phyloP scores from a whole-genome alignment of 352 stramenopile species.

The Elongisporangium anandrum region DNA sequence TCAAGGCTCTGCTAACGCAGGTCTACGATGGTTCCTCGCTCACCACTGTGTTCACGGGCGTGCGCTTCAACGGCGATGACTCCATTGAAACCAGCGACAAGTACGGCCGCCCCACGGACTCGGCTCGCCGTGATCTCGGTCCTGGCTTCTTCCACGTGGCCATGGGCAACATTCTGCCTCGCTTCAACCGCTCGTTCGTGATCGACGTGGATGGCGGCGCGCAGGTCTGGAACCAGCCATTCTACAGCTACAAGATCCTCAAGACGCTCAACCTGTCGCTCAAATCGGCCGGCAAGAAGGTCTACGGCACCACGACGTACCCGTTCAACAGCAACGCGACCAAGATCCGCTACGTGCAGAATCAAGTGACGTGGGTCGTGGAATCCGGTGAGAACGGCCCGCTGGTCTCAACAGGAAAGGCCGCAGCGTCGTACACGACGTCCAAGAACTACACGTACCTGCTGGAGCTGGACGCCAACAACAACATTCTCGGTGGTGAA shows the following conservation, averaged over 20 bases:
- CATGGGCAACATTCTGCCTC: conserved; percentile 40
- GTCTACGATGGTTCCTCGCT: conserved; percentile 34
- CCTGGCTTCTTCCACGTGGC: conserved; percentile 48
- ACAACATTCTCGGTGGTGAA: conserved; percentile 35
- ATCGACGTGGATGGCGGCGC: conserved; percentile 26
- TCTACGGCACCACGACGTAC: conserved; percentile 36
- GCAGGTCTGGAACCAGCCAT: conserved; percentile 63
- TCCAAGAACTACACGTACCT: conserved; percentile 38
- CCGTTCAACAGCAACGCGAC: conserved; percentile 42
- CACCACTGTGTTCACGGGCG: conserved; percentile 37
- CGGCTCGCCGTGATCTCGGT: conserved; percentile 40
- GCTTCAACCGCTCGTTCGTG: conserved; percentile 31
- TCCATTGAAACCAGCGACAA: conserved; percentile 19
- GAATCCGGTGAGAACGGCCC: conserved; percentile 36
- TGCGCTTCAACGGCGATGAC: conserved; percentile 22
- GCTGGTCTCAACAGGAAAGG: conserved; percentile 19
- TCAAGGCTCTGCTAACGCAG: conserved; percentile 42
- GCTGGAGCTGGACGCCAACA: conserved; percentile 28
- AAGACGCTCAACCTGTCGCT: conserved; percentile 28
- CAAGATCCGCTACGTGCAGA: conserved; percentile 40
- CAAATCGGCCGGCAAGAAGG: conserved; percentile 23
- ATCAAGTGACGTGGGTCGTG: conserved; percentile 36
- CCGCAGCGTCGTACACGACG: conserved; percentile 16
- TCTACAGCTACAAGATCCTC: conserved; percentile 36
- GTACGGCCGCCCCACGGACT: conserved; percentile 38